Evolutionary conservation across 2,329 filamentous ascomycete genomes (phyloP).

Genomic region (Thermomyces lanuginosus): DNA sequence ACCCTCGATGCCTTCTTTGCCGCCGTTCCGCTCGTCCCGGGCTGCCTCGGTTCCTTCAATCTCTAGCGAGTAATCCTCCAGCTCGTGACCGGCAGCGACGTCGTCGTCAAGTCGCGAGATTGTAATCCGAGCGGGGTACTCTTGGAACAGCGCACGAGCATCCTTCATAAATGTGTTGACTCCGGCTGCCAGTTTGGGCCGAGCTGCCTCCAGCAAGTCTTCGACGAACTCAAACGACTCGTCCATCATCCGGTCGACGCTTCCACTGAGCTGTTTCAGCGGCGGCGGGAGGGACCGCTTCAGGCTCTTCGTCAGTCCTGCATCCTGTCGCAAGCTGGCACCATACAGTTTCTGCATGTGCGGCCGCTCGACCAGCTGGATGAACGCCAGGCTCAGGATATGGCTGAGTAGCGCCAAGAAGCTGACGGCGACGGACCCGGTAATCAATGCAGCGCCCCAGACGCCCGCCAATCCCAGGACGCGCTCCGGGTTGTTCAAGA

Average conservation of each 20-base stretch:
- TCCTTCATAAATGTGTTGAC: constrained; percentile 79
- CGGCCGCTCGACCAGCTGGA: constrained; percentile 84
- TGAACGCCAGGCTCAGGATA: constrained; percentile 67
- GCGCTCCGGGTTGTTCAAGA: constrained; percentile 92
- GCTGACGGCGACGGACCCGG: constrained; percentile 74
- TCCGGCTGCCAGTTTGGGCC: constrained; percentile 70
- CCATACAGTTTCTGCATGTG: constrained; percentile 99
- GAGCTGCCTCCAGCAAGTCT: constrained; percentile 70
- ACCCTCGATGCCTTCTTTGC: constrained; percentile 56
- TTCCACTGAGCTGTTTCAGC: constrained; percentile 68
- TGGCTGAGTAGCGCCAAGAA: constrained; percentile 75
- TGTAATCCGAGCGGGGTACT: constrained; percentile 71
- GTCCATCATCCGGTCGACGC: constrained; percentile 70
- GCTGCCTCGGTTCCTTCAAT: constrained; percentile 51
- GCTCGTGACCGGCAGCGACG: constrained; percentile 54
- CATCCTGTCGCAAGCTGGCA: constrained; percentile 63
- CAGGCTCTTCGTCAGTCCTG: constrained; percentile 81
- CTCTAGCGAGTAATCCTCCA: constrained; percentile 61
- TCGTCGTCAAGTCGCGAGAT: constrained; percentile 67
- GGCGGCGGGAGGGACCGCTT: constrained; percentile 71
- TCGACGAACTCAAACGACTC: constrained; percentile 81
- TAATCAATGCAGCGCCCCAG: constrained; percentile 89
- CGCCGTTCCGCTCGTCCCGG: constrained; percentile 45
- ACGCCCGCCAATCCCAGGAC: constrained; percentile 87
- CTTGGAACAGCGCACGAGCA: constrained; percentile 73